Percentiles rank a stretch among this genome's conserved stretches.
phyloP scores from a whole-genome alignment of 768 basidiomycete species.

The Lanmaoa pseudosensibilis region DNA sequence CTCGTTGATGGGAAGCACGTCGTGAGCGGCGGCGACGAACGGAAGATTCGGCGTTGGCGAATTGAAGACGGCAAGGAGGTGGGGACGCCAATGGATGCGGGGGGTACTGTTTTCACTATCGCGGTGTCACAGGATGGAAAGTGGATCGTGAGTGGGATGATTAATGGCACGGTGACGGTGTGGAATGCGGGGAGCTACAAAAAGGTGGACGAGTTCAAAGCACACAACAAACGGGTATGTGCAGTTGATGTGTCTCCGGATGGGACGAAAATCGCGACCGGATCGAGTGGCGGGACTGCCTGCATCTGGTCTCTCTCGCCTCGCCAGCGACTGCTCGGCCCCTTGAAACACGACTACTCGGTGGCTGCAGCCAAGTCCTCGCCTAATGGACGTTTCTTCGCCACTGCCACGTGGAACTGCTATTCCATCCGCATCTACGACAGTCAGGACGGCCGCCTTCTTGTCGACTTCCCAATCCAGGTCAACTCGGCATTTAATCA shows the following conservation, averaged over 20 bases:
- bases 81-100: background rate
- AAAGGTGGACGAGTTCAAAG: background rate
- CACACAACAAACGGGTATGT: background rate
- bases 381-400: background rate
- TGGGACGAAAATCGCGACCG: background rate
- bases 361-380: background rate
- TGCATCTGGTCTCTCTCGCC: background rate
- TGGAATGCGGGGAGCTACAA: slow-evolving; percentile 1
- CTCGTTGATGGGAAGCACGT: background rate
- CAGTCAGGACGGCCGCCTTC: background rate
- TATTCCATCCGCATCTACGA: slow-evolving; percentile 4
- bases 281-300: background rate
- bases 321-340: background rate
- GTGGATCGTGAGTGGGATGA: background rate
- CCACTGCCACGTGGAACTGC: background rate
- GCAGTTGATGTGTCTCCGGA: slow-evolving; percentile 8
- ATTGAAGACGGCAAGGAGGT: background rate
- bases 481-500: slow-evolving; percentile 6
- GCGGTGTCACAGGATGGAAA: background rate
- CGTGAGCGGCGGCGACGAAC: background rate
- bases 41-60: background rate
- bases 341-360: background rate
- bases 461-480: slow-evolving; percentile 1
- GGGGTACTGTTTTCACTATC: background rate
- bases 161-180: background rate